phyloP scores from a whole-genome alignment of 177 flowering plant genomes.

The Tripterygium wilfordii region DNA sequence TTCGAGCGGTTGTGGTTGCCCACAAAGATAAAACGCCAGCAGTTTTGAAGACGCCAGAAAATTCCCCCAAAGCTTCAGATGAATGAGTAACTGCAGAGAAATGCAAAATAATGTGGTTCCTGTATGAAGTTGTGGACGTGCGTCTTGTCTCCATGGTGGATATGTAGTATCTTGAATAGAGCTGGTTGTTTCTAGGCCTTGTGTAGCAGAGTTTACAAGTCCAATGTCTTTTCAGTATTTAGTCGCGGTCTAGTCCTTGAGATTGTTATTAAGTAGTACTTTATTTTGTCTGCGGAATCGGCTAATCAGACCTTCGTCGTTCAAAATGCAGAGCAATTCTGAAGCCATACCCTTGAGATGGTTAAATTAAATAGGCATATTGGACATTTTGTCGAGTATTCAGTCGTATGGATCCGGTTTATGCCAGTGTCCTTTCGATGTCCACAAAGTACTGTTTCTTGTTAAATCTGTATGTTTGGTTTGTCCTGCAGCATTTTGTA shows the following conservation, averaged over 20 bases:
- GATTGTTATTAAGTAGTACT: conserved; percentile 1
- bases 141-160: too few relatives aligned
- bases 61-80: conserved; percentile 69
- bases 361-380: too few relatives aligned
- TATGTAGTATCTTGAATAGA: background rate
- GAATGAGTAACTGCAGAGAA: conserved; percentile 20
- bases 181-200: conserved; percentile 5
- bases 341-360: too few relatives aligned
- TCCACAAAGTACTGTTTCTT: too few relatives aligned
- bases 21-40: conserved; percentile 42
- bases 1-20: conserved; percentile 44
- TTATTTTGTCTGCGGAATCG: too few relatives aligned
- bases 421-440: too few relatives aligned
- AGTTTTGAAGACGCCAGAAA: conserved; percentile 70
- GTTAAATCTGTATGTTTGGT: too few relatives aligned
- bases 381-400: too few relatives aligned
- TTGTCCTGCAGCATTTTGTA: too few relatives aligned
- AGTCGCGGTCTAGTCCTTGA: conserved; percentile 2
- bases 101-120: background rate
- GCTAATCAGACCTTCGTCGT: conserved; percentile 3
- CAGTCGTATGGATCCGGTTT: too few relatives aligned
- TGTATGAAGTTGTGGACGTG: background rate
- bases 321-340: background rate
- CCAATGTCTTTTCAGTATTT: conserved; percentile 10
- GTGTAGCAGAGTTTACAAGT: conserved; percentile 11